Conservation (phyloP, 306 rosid genomes). For the Astragalus membranaceus region DNA sequence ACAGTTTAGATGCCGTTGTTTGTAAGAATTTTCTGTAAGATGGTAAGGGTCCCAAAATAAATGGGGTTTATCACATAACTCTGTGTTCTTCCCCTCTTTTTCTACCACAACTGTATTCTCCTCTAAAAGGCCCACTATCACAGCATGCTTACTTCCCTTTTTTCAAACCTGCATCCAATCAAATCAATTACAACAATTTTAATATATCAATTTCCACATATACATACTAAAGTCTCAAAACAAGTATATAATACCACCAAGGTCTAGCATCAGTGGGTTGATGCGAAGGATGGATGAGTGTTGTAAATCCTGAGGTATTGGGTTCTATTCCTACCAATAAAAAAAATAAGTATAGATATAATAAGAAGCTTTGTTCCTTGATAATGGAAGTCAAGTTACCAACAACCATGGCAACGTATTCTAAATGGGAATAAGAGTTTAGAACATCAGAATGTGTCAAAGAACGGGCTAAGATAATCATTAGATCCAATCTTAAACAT, state of each 20-base stretch:
- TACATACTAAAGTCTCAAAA: too few species aligned
- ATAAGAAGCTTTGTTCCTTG: slow-evolving; percentile 35
- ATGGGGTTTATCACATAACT: slow-evolving; percentile 49
- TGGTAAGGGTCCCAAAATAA: slow-evolving; percentile 85
- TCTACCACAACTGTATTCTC: slow-evolving; percentile 75
- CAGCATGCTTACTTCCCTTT: slow-evolving; percentile 79
- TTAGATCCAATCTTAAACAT: slow-evolving; percentile 69
- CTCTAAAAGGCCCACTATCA: slow-evolving; percentile 63
- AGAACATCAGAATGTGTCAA: slow-evolving; percentile 43
- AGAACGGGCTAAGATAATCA: slow-evolving; percentile 56
- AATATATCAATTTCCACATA: not conserved
- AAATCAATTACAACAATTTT: not conserved
- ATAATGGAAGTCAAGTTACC: slow-evolving; percentile 54
- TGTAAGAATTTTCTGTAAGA: slow-evolving; percentile 62
- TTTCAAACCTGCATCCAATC: slow-evolving; percentile 58
- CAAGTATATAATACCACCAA: too few species aligned
- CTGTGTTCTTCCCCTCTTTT: slow-evolving; percentile 50
- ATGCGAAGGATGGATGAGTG: too few species aligned
- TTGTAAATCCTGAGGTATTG: too few species aligned
- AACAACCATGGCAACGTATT: slow-evolving; percentile 58
- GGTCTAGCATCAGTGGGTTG: too few species aligned
- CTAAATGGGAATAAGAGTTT: slow-evolving; percentile 40
- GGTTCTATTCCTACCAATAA: too few species aligned
- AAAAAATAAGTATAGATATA: too few species aligned
- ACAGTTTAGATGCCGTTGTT: slow-evolving; percentile 54